Conservation (phyloP, 805 yeast genomes). For the Pichia nakasei region DNA sequence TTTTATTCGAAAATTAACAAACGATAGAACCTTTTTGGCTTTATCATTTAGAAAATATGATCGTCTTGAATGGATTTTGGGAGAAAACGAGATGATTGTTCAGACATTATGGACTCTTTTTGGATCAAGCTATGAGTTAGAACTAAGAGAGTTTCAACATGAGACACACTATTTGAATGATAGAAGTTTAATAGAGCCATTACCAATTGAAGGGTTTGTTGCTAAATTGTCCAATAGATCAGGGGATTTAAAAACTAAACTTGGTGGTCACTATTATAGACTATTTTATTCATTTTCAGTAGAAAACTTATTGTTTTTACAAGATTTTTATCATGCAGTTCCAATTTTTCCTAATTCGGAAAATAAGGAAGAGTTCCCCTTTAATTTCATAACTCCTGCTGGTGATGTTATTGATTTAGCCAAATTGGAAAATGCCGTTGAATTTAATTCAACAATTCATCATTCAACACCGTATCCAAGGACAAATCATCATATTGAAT, state of each 20-base stretch:
- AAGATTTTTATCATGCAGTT: conserved; percentile 42
- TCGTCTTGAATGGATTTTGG: conserved; percentile 61
- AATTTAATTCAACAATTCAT: conserved; percentile 25
- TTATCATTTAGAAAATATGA: conserved; percentile 62
- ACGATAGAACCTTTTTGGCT: conserved; percentile 22
- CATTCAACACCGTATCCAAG: conserved; percentile 47
- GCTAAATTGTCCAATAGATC: conserved; percentile 42
- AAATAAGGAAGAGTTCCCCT: neutral
- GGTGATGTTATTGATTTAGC: conserved; percentile 25
- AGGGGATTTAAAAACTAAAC: conserved; percentile 28
- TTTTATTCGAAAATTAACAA: conserved; percentile 16
- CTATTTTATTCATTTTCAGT: conserved; percentile 56
- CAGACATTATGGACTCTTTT: conserved; percentile 36
- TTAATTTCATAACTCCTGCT: conserved; percentile 25
- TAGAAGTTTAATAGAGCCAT: conserved; percentile 44
- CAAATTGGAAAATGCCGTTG: conserved; percentile 14
- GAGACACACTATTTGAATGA: conserved; percentile 27
- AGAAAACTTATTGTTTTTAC: conserved; percentile 52
- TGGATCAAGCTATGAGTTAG: conserved; percentile 43
- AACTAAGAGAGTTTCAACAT: conserved; percentile 42
- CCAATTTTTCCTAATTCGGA: conserved; percentile 42
- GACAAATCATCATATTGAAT: conserved; percentile 45
- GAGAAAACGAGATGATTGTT: conserved; percentile 33
- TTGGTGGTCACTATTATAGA: conserved; percentile 36
- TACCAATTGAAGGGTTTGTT: conserved; percentile 76